phyloP scores from a whole-genome alignment of 768 basidiomycete genomes.

The Lactifluus piperatus region DNA sequence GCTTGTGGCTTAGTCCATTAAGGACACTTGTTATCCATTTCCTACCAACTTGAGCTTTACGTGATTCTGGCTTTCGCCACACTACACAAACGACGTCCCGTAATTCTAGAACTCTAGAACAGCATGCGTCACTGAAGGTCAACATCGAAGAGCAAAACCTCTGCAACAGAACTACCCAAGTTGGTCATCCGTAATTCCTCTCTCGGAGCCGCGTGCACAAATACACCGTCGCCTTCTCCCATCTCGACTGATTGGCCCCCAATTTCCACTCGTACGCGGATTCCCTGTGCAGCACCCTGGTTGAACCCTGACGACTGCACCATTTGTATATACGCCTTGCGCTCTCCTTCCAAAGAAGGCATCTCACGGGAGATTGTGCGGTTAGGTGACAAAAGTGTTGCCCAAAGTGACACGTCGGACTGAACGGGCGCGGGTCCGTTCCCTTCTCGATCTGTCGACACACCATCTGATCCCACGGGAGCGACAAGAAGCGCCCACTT shows the following conservation, averaged over 20 bases:
- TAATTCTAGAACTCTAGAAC: slow-evolving; percentile 1
- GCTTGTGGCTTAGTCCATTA: slow-evolving; percentile 39
- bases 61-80: slow-evolving; percentile 2
- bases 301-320: slow-evolving; percentile 83
- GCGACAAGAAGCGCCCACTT: slow-evolving; percentile 64
- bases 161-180: slow-evolving; percentile 53
- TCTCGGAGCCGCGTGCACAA: slow-evolving; percentile 44
- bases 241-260: slow-evolving; percentile 41
- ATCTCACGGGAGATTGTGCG: slow-evolving; percentile 47
- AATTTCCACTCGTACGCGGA: slow-evolving; percentile 43
- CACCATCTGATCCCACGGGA: slow-evolving; percentile 47
- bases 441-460: slow-evolving; percentile 51
- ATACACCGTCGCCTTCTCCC: slow-evolving; percentile 84
- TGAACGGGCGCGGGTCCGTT: slow-evolving; percentile 78
- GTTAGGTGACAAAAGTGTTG: slow-evolving; percentile 58
- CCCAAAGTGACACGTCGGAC: slow-evolving; percentile 59
- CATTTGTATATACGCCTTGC: slow-evolving; percentile 78
- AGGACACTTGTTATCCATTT: background rate
- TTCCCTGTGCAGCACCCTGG: slow-evolving; percentile 44
- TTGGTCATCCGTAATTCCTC: slow-evolving; percentile 48
- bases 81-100: background rate
- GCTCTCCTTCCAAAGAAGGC: slow-evolving; percentile 22
- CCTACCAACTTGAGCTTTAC: background rate
- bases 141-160: slow-evolving; percentile 76
- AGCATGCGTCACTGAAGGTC: slow-evolving; percentile 26